Evolutionary conservation across 352 stramenopile genomes (phyloP), one percentile per base, ranked within the genome.

Genomic region (Globisporangium viniferum): DNA sequence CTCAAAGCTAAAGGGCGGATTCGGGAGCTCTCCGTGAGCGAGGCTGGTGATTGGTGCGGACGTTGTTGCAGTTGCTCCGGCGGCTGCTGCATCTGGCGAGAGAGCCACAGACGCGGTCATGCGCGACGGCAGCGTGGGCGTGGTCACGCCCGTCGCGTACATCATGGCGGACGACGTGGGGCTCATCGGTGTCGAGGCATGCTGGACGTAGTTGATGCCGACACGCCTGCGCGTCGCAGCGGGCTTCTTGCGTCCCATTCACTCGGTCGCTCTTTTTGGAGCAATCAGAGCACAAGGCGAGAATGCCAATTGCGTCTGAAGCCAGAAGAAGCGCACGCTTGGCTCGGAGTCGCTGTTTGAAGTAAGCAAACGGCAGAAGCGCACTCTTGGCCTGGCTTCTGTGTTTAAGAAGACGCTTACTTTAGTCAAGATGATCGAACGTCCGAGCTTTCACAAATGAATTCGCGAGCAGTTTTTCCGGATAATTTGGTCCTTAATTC

Each of bases 191-290:
- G 33, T 14, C 51, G 54, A 20, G 10, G 10, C 9, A 15, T 14
- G 27, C 48, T 60, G 48, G 9, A 65, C 51, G 61, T 72, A 74
- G 58, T 44, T 66, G 29, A 66, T 64, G 3, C 55, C 70, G 31
- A 69, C 59, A 62, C 72, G 62, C 73, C 67, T 80, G 59, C 77
- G 75, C 60, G 75, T 75, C 31, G 70, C 39, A 58, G 67, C 27
- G 6, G 74, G 71, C 61, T 85, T 85, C 59, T 64, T 77, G 46
- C 75, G 66, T 29, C 69, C 75, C 79, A 87, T 81, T 62, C 29
- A 60, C 36, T 33, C 3, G 31, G 31, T 55, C 62, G 44, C 46
- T n/a, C 7, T 31, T 27, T 27, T 62, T 51, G 39, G 31, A 33
- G 31, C 31, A 33, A 33, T 33, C 31, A 33, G 31, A 5, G 5